Evolutionary conservation across 2,329 filamentous ascomycete species (phyloP).

Genomic region (Apiospora saccharicola): DNA sequence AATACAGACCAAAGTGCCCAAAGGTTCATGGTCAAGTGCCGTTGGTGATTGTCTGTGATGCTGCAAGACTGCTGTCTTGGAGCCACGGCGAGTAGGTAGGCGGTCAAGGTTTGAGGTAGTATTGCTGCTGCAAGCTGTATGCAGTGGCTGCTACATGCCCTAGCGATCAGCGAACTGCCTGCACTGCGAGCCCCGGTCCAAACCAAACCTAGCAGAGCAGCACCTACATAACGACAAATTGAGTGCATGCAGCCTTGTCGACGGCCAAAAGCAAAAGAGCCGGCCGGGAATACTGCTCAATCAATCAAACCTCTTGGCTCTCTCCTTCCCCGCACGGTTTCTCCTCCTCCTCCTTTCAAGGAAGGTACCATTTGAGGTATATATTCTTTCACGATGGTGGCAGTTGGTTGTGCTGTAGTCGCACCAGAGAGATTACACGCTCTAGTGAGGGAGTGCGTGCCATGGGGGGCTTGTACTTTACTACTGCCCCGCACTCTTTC

Average conservation of each 20-base stretch:
- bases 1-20: not conserved
- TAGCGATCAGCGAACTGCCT: not conserved
- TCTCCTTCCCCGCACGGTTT: not conserved
- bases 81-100: not conserved
- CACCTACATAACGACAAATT: not conserved
- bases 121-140: not conserved
- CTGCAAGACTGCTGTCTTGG: not conserved
- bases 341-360: not conserved
- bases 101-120: constrained; percentile 5
- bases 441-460: not conserved
- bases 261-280: not conserved
- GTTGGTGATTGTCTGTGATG: not conserved
- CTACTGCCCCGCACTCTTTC: not conserved
- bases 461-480: not conserved
- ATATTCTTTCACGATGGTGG: constrained; percentile 20
- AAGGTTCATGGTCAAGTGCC: not conserved
- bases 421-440: constrained; percentile 2
- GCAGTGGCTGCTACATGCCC: not conserved
- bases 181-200: not conserved
- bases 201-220: not conserved
- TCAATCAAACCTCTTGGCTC: not conserved
- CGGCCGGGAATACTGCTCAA: not conserved
- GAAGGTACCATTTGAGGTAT: not conserved
- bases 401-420: constrained; percentile 1
- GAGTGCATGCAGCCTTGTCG: constrained; percentile 4